phyloP scores from a whole-genome alignment of 2,329 filamentous ascomycete species.

The Bertia moriformis region DNA sequence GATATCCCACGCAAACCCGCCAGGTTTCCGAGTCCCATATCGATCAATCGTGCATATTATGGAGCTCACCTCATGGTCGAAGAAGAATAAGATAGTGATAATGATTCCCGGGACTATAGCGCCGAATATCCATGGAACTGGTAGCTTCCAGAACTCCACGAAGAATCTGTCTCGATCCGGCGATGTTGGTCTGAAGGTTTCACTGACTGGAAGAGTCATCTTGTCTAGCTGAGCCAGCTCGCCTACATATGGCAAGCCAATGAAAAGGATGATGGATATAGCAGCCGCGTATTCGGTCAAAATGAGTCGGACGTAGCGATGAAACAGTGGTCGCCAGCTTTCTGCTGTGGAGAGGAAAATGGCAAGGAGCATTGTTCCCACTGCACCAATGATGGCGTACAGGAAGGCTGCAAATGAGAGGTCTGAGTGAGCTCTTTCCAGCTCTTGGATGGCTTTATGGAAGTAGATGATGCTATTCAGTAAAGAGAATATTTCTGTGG shows the following conservation, averaged over 20 bases:
- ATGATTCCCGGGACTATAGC: slow-evolving; percentile 48
- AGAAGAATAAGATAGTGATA: slow-evolving; percentile 55
- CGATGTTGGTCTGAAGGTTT: slow-evolving; percentile 37
- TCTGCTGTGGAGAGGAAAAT: slow-evolving; percentile 46
- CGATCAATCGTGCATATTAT: slow-evolving; percentile 51
- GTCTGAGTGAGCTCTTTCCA: slow-evolving; percentile 38
- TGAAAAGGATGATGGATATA: slow-evolving; percentile 52
- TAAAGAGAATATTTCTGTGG: slow-evolving; percentile 51
- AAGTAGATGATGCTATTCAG: slow-evolving; percentile 57
- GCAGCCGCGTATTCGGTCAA: slow-evolving; percentile 51
- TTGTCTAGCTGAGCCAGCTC: slow-evolving; percentile 44
- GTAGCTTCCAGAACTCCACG: slow-evolving; percentile 48
- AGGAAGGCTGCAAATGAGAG: slow-evolving; percentile 48
- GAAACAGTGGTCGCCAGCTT: slow-evolving; percentile 45
- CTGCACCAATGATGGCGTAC: slow-evolving; percentile 48
- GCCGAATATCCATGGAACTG: slow-evolving; percentile 41
- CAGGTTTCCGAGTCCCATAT: slow-evolving; percentile 45
- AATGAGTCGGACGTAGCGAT: slow-evolving; percentile 44
- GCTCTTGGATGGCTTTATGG: slow-evolving; percentile 50
- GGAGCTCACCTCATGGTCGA: slow-evolving; percentile 55
- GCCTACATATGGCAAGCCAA: slow-evolving; percentile 41
- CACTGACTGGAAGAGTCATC: slow-evolving; percentile 38
- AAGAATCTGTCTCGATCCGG: slow-evolving; percentile 40
- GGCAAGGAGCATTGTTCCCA: slow-evolving; percentile 48
- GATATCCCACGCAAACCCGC: slow-evolving; percentile 52